Conservation (phyloP, 805 yeast species). For the Metahyphopichia silvanorum region DNA sequence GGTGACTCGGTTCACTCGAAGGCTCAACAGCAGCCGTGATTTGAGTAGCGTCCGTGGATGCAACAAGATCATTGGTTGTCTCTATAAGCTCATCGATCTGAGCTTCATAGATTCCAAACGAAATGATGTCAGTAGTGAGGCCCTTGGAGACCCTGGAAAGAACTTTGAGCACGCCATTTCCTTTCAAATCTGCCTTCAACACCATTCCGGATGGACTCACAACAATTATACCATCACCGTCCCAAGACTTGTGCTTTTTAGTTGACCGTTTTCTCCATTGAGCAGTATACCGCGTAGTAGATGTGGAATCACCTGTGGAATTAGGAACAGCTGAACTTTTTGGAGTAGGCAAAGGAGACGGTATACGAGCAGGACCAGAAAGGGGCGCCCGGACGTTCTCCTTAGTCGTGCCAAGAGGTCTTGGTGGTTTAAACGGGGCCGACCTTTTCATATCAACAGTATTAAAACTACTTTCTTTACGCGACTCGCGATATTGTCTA, state of each 20-base stretch:
- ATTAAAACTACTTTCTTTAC: no score
- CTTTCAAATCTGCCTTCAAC: conserved; percentile 28
- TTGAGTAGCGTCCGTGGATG: conserved; percentile 5
- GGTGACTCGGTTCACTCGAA: neutral
- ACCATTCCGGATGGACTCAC: conserved; percentile 22
- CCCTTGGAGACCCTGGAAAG: conserved; percentile 20
- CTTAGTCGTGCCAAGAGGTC: neutral
- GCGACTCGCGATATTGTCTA: no score
- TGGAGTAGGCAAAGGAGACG: neutral
- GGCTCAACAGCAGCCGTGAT: no score
- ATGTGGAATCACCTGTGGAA: no score
- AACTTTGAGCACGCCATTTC: conserved; percentile 17
- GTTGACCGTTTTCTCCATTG: conserved; percentile 69
- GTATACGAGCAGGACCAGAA: neutral
- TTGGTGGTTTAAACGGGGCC: no score
- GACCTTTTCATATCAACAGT: no score
- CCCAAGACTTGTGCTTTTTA: conserved; percentile 91
- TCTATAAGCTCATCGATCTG: no score
- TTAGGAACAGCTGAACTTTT: conserved; percentile 7
- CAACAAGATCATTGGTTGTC: no score
- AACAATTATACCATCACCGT: conserved; percentile 74
- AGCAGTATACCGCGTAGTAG: conserved; percentile 24
- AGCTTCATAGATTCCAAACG: conserved; percentile 58
- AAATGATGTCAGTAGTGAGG: conserved; percentile 37
- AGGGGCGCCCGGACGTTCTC: no score